phyloP scores from a whole-genome alignment of 1,284 basidiomycete species.

The Phlebopus sp. region DNA sequence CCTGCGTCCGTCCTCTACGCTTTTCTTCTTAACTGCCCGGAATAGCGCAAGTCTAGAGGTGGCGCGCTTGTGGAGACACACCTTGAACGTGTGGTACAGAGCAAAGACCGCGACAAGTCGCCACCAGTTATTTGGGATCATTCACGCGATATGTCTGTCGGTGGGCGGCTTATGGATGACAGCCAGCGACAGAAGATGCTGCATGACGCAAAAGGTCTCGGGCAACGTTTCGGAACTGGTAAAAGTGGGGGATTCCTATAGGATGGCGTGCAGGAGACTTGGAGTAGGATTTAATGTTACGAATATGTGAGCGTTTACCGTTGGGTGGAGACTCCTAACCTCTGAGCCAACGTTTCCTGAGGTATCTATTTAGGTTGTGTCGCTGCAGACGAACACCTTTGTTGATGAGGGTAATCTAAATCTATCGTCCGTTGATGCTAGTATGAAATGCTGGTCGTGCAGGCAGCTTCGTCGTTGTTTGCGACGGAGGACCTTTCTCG shows the following conservation, averaged over 20 bases:
- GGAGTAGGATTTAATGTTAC: not conserved
- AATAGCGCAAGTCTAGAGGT: slow-evolving; percentile 63
- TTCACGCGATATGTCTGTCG: slow-evolving; percentile 79
- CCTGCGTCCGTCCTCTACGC: not conserved
- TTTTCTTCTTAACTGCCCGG: slow-evolving; percentile 1
- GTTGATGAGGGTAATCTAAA: too few species aligned
- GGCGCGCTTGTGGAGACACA: slow-evolving; percentile 72
- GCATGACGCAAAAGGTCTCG: slow-evolving; percentile 73
- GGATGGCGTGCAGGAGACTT: slow-evolving; percentile 5
- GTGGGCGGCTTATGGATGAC: slow-evolving; percentile 84
- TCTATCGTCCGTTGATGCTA: too few species aligned
- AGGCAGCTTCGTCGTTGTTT: too few species aligned
- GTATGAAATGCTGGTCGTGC: too few species aligned
- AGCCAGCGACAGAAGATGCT: slow-evolving; percentile 73
- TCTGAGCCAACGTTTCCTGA: too few species aligned
- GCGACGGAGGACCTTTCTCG: too few species aligned
- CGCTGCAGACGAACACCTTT: too few species aligned
- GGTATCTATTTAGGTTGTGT: too few species aligned
- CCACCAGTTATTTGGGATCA: slow-evolving; percentile 83
- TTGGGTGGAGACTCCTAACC: too few species aligned
- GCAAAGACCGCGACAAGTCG: slow-evolving; percentile 48
- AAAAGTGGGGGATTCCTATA: slow-evolving; percentile 60
- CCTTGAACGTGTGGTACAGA: slow-evolving; percentile 18
- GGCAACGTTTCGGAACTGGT: slow-evolving; percentile 77
- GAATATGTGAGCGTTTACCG: not conserved